Conservation (phyloP, 495 filamentous ascomycete genomes). For the Schizothecium vesticola region DNA sequence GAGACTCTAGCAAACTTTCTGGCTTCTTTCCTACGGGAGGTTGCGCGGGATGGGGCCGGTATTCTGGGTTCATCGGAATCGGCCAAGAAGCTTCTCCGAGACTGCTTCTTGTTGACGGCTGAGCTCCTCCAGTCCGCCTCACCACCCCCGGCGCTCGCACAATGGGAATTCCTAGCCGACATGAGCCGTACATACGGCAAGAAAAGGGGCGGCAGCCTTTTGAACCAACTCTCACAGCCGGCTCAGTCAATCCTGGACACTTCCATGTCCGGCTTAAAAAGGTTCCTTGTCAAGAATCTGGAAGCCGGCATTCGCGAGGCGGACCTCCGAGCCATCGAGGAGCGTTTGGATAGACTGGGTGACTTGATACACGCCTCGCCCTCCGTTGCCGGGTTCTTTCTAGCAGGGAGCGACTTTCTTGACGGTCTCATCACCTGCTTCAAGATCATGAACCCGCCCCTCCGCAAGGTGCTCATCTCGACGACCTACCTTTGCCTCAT, state of each 20-base stretch:
- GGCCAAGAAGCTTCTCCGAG: slow-evolving; percentile 51
- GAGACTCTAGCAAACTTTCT: slow-evolving; percentile 56
- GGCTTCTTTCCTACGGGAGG: slow-evolving; percentile 54
- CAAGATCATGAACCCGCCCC: slow-evolving; percentile 50
- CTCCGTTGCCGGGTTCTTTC: slow-evolving; percentile 54
- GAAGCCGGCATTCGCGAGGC: slow-evolving; percentile 42
- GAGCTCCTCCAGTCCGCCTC: slow-evolving; percentile 40
- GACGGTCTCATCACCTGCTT: slow-evolving; percentile 68
- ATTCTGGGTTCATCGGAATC: slow-evolving; percentile 41
- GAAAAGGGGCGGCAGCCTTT: slow-evolving; percentile 33
- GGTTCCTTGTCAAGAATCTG: slow-evolving; percentile 44
- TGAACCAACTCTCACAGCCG: slow-evolving; percentile 26
- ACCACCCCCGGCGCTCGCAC: slow-evolving; percentile 42
- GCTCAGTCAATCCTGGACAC: slow-evolving; percentile 30
- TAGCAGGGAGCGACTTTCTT: slow-evolving; percentile 79
- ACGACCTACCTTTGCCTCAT: slow-evolving; percentile 66
- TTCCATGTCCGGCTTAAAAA: slow-evolving; percentile 38
- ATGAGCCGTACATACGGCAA: slow-evolving; percentile 52
- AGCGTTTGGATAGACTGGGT: slow-evolving; percentile 41
- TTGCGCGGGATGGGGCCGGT: slow-evolving; percentile 33
- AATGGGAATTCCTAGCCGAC: slow-evolving; percentile 55
- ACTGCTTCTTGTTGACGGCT: slow-evolving; percentile 55
- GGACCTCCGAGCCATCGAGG: slow-evolving; percentile 43
- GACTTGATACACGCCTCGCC: slow-evolving; percentile 51
- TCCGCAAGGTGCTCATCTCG: slow-evolving; percentile 59